These are phyloP conservation scores for Cicer cuneatum DNA, from an alignment of 306 rosid genomes.

Conservation along the genomic window DNA sequence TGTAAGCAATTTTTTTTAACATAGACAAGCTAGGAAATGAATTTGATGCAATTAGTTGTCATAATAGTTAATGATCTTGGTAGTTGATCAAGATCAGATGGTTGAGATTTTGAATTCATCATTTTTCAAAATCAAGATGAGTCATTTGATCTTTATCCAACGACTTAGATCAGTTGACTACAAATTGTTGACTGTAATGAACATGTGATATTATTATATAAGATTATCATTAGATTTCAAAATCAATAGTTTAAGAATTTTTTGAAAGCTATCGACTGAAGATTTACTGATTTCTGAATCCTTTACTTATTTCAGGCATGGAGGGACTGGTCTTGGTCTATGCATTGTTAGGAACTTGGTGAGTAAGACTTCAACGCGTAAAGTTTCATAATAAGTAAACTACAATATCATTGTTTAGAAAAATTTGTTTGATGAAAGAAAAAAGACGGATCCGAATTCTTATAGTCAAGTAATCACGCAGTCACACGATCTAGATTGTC, in stretches of 20 bases:
- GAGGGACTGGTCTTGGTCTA: constrained; percentile 99
- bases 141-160: neutral
- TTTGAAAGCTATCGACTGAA: constrained; percentile 29
- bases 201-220: constrained; percentile 6
- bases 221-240: constrained; percentile 27
- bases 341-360: constrained; percentile 97
- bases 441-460: neutral
- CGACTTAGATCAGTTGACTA: neutral
- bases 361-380: constrained; percentile 45
- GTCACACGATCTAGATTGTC: neutral
- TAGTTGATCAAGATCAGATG: neutral
- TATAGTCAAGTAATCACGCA: neutral
- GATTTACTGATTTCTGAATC: constrained; percentile 27
- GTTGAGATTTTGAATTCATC: neutral
- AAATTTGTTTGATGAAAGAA: neutral
- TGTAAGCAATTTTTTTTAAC: constrained; percentile 61
- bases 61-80: neutral
- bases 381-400: constrained; percentile 31
- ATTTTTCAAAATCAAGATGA: neutral
- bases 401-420: neutral
- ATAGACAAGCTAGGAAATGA: neutral
- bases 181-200: neutral
- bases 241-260: constrained; percentile 24
- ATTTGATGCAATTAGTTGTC: neutral
- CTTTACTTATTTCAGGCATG: constrained; percentile 76